These are phyloP conservation scores for Xylariales sp. DNA, from an alignment of 2,329 filamentous ascomycete species.

Conservation along the genomic window DNA sequence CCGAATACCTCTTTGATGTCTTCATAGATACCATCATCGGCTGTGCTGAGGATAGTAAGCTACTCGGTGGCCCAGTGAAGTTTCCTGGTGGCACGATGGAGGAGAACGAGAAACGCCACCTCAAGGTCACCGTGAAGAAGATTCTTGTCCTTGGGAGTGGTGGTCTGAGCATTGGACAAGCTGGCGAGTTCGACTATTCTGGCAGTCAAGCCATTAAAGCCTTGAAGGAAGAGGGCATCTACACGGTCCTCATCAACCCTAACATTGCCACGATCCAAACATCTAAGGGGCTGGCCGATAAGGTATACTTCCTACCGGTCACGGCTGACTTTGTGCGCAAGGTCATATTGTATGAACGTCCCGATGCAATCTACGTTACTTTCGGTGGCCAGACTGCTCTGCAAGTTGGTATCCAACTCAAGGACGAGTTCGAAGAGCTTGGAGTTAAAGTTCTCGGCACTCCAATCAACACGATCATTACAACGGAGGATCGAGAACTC, in stretches of 20 bases:
- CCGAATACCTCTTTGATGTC: conserved; percentile 94
- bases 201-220: conserved; percentile 98
- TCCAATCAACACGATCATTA: conserved; percentile 96
- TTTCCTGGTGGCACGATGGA: conserved; percentile 82
- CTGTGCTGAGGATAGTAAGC: conserved; percentile 60
- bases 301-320: conserved; percentile 97
- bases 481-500: conserved; percentile 94
- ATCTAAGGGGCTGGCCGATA: conserved; percentile 94
- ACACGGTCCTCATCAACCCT: conserved; percentile 96
- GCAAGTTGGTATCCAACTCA: conserved; percentile 94
- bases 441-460: conserved; percentile 95
- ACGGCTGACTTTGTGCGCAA: conserved; percentile 97
- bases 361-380: conserved; percentile 95
- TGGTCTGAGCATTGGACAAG: conserved; percentile 94
- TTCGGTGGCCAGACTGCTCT: conserved; percentile 97
- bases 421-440: conserved; percentile 89
- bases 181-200: conserved; percentile 98
- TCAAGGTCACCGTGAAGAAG: conserved; percentile 84
- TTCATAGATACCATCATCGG: conserved; percentile 82
- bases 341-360: conserved; percentile 90
- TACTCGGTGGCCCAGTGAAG: conserved; percentile 67
- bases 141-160: conserved; percentile 91
- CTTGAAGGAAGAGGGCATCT: conserved; percentile 94
- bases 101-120: conserved; percentile 73
- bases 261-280: conserved; percentile 99